Base-by-base conservation (phyloP, 2,329 filamentous ascomycete genomes). In the Drechslerella stenobrocha region DNA sequence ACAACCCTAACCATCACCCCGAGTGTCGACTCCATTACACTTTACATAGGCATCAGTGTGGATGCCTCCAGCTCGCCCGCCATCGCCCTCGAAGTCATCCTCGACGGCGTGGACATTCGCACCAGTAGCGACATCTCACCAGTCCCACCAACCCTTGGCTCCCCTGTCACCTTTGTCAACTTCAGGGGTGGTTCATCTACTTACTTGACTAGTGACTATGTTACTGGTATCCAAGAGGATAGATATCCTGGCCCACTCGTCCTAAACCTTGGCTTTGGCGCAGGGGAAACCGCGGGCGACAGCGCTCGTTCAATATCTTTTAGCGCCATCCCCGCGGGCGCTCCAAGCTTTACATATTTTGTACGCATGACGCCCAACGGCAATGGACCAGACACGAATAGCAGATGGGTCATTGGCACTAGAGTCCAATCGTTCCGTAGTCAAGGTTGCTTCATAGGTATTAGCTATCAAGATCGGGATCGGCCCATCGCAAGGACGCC, bases 51-150 rank as follows among this genome's bases (percentile, higher is more conserved):
- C 13, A 20, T 42, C 13, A 20, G 3, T 42, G 37, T 20, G n/a
- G 18, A 42, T 9, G 37, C 9, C n/a, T n/a, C n/a, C 18, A 18
- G 13, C 3, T 5, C 37, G 8, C 6, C 13, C 4, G 37, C 18
- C 4, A 5, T 5, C 34, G 51, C 20, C 15, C 7, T 42, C 28
- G 37, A 45, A 37, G 52, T 35, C 8, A 24, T 56, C 6, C 2
- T 45, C 1, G 50, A 52, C 37, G 37, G 23, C 4, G 35, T 55
- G 6, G 51, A 55, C 28, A 52, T 52, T 13, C 34, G 50, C 18
- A 34, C 50, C 11, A 1, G 28, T 0, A 28, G n/a, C 22, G 34
- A n/a, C 20, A 34, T 7, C 9, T 26, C 13, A 3, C 18, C 1
- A 11, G 28, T n/a, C 20, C 50, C 50, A 20, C 50, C 35, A 6